Conservation (phyloP, 768 basidiomycete species). For the Auriscalpium vulgare region DNA sequence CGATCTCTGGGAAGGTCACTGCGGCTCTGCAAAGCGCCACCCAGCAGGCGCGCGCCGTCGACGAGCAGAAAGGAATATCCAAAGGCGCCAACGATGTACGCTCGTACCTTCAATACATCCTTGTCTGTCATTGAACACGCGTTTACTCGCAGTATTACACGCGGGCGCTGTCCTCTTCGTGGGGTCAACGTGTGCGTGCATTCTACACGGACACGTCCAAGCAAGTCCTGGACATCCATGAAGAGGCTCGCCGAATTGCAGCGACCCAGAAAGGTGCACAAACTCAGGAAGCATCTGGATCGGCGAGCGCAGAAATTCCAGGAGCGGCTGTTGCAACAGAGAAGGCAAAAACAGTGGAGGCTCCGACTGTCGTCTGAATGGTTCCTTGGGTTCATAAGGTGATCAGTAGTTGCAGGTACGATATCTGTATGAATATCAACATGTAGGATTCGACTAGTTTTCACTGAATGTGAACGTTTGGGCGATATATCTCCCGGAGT, state of each 20-base stretch:
- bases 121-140: neutral
- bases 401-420: too few relatives aligned
- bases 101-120: neutral
- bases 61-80: slow-evolving; percentile 73
- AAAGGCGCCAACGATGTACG: slow-evolving; percentile 62
- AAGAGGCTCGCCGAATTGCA: slow-evolving; percentile 82
- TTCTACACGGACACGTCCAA: slow-evolving; percentile 91
- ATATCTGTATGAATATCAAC: too few relatives aligned
- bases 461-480: too few relatives aligned
- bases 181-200: slow-evolving; percentile 63
- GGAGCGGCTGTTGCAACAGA: neutral
- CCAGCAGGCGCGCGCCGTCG: slow-evolving; percentile 63
- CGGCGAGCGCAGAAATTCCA: neutral
- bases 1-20: slow-evolving; percentile 67
- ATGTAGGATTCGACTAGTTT: too few relatives aligned
- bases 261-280: slow-evolving; percentile 40
- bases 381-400: too few relatives aligned
- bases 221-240: slow-evolving; percentile 86
- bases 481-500: too few relatives aligned
- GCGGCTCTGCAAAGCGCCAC: slow-evolving; percentile 55
- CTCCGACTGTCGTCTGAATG: neutral
- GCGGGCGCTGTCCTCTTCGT: slow-evolving; percentile 64
- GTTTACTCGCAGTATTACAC: slow-evolving; percentile 55
- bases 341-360: neutral
- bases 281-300: neutral